Conservation (phyloP, 768 basidiomycete genomes). For the Boletus coccyginus region DNA sequence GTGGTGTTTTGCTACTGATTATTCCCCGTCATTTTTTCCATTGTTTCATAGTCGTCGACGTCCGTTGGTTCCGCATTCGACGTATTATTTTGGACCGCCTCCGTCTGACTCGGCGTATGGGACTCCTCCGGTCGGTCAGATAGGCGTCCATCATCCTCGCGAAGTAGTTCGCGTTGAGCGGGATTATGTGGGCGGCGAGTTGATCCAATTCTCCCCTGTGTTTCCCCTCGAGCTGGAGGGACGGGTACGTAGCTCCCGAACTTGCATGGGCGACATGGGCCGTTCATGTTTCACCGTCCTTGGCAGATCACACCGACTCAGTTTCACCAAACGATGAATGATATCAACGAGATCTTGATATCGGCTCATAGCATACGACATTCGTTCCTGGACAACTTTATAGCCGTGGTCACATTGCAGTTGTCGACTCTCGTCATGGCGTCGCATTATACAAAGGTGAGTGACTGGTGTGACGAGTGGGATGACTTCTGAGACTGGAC, state of each 20-base stretch:
- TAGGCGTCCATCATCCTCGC: slow-evolving; percentile 87
- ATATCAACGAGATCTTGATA: slow-evolving; percentile 85
- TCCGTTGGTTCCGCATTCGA: slow-evolving; percentile 67
- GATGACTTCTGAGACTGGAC: slow-evolving; percentile 1
- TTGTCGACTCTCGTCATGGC: slow-evolving; percentile 63
- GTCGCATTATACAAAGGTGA: slow-evolving; percentile 82
- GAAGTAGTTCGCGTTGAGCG: slow-evolving; percentile 91
- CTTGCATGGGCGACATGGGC: neutral
- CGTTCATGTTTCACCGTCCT: neutral
- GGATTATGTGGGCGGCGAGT: slow-evolving; percentile 88
- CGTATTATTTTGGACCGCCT: slow-evolving; percentile 84
- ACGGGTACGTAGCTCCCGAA: slow-evolving; percentile 55
- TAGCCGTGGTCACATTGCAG: slow-evolving; percentile 81
- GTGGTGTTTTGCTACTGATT: neutral
- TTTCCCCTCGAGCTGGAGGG: slow-evolving; percentile 94
- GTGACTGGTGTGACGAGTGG: slow-evolving; percentile 8
- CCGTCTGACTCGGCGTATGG: slow-evolving; percentile 76
- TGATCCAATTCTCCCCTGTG: slow-evolving; percentile 84
- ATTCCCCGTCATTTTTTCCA: slow-evolving; percentile 21
- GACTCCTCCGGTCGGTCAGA: slow-evolving; percentile 74
- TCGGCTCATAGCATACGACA: slow-evolving; percentile 77
- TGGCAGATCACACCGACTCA: slow-evolving; percentile 84
- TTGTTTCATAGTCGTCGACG: slow-evolving; percentile 33
- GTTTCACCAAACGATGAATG: slow-evolving; percentile 86
- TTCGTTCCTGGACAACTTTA: slow-evolving; percentile 72